Conservation (phyloP, 768 basidiomycete genomes). For the Pleurotus cornucopiae region DNA sequence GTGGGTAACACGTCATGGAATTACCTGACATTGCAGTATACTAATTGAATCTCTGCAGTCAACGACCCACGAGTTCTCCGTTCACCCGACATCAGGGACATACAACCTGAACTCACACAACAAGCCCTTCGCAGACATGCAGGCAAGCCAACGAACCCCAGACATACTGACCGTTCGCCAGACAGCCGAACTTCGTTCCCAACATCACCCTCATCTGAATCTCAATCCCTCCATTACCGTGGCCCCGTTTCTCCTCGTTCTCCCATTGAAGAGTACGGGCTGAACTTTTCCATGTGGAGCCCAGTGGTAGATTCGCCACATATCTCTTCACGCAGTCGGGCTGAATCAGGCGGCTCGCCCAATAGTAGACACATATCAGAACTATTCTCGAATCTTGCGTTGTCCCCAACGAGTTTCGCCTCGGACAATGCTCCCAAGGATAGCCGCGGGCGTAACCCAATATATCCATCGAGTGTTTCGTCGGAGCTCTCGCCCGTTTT, state of each 20-base stretch:
- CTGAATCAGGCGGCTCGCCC: neutral
- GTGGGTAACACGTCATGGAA: neutral
- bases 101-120: slow-evolving; percentile 5
- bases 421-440: neutral
- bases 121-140: slow-evolving; percentile 3
- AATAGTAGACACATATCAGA: neutral
- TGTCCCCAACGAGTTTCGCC: neutral
- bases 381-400: neutral
- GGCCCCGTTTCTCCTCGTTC: neutral
- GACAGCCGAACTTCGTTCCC: neutral
- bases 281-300: slow-evolving; percentile 1
- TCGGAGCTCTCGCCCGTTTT: neutral
- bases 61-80: slow-evolving; percentile 4
- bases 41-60: neutral
- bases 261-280: neutral
- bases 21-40: neutral
- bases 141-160: slow-evolving; percentile 4
- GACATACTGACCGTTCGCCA: slow-evolving; percentile 4
- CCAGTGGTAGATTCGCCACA: neutral
- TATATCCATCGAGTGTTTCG: neutral
- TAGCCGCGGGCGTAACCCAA: neutral
- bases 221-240: neutral
- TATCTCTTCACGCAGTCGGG: neutral
- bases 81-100: slow-evolving; percentile 7
- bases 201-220: neutral